Base-by-base conservation (phyloP, 2,329 filamentous ascomycete genomes). In the Diplodia corticola region DNA sequence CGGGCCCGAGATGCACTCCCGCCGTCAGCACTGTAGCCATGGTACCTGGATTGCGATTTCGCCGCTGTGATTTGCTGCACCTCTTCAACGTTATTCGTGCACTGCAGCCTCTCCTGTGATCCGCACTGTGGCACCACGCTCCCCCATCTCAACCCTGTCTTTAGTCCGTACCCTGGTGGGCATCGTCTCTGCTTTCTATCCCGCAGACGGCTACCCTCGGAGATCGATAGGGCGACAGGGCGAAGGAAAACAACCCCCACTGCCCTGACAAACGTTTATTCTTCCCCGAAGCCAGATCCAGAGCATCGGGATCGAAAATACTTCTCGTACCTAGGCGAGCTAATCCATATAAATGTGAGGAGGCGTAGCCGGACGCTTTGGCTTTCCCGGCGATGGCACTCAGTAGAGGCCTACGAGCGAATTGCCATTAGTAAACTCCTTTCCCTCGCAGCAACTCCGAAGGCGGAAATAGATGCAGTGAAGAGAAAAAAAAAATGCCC, bases 351-450 rank as follows among this genome's bases (percentile, higher is more conserved):
- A 1, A 20, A 44, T n/a, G 40, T 20, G 40, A 20, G n/a, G n/a
- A 44, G 7, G 40, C 40, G n/a, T 44, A 44, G 40, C 40, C 40
- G 40, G 17, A 20, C 6, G 40, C 17, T n/a, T 30, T 33, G 20
- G 51, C 51, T 26, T 26, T 10, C 51, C 9, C 51, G 51, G 51
- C 51, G 51, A n/a, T 54, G 35, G 15, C 51, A 20, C 51, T 54
- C n/a, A 54, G 51, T 54, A 30, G 3, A 30, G 37, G 26, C 15
- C 55, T 59, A 15, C 55, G 28, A 59, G 55, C 37, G 55, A 33
- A n/a, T 30, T 59, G 37, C 37, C 55, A 59, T 46, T 59, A 59
- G 37, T 59, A 59, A 48, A 59, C 20, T 24, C 55, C 33, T 59
- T 37, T n/a, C 24, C 5, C 28, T 15, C 37, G 24, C 24, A n/a